Evolutionary conservation across 495 filamentous ascomycete species (phyloP), one percentile per base, ranked within the genome.

Genomic region (Neurospora sp.): DNA sequence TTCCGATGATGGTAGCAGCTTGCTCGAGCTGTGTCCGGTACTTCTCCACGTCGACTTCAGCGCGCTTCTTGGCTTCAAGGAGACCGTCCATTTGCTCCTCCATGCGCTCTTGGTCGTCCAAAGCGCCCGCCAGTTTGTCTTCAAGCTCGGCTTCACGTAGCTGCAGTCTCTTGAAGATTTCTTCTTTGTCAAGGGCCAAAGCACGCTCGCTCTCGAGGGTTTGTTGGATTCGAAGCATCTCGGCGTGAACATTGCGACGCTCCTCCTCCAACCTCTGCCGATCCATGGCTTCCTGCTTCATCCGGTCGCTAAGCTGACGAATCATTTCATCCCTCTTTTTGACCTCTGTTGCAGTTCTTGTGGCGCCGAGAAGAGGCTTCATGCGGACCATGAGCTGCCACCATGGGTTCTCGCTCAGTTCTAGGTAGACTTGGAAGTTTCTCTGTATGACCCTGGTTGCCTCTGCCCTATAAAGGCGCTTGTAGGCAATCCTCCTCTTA

Each of bases 131-230:
- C 27, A 99, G 85, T 82, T 98, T 97, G 77, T 99, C 96, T 20
- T 88, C 90, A 0, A 99, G 86, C 77, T 98, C 94, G 5, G 90
- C 89, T 79, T 98, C 96, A 35, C 95, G 90, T 42, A 91, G 80
- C 78, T 97, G 95, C n/a, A 98, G 85, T 20, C 96, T 88, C 79
- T 94, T 96, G 84, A 98, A 98, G 44, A 99, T 98, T 75, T 98
- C 96, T 76, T 99, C 96, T 79, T 98, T 99, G 81, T 99, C 96
- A 9, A 99, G 85, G 0, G 96, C 96, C 39, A 99, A 84, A 27
- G 94, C 92, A 71, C 96, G 90, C 82, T 99, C 96, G 74, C 94
- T 97, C 82, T 99, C 96, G 11, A 99, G 84, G 1, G 92, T 96
- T 73, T 98, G 92, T 77, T 97, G 94, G 40, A 98, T 91, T 23